phyloP scores from a whole-genome alignment of 495 filamentous ascomycete genomes.

The Bacidia rubella region DNA sequence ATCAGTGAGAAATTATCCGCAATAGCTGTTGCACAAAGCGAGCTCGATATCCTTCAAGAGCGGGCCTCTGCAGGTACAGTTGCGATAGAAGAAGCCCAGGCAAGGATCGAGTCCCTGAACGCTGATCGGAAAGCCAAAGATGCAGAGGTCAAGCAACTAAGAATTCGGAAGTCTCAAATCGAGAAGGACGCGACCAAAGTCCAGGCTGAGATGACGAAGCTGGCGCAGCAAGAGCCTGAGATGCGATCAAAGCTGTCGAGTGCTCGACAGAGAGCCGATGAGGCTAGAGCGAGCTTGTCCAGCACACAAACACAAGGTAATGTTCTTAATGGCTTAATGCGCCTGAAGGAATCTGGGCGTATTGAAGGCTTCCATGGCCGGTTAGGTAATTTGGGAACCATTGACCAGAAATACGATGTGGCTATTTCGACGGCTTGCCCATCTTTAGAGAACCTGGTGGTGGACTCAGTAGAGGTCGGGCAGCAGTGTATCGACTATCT shows the following conservation, averaged over 20 bases:
- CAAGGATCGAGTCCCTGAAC: slow-evolving; percentile 60
- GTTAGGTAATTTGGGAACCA: slow-evolving; percentile 88
- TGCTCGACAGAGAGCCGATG: slow-evolving; percentile 84
- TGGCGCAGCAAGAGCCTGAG: slow-evolving; percentile 63
- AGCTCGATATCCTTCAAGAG: slow-evolving; percentile 81
- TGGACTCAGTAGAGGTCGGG: slow-evolving; percentile 85
- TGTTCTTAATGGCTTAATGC: slow-evolving; percentile 80
- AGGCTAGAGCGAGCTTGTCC: slow-evolving; percentile 78
- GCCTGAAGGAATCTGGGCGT: slow-evolving; percentile 87
- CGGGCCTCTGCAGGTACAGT: slow-evolving; percentile 74
- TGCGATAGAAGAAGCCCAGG: slow-evolving; percentile 69
- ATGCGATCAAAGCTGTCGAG: slow-evolving; percentile 69
- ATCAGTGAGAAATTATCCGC: slow-evolving; percentile 90
- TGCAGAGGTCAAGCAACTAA: slow-evolving; percentile 60
- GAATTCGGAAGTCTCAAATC: slow-evolving; percentile 52
- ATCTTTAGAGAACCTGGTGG: slow-evolving; percentile 84
- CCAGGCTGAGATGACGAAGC: slow-evolving; percentile 55
- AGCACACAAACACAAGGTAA: slow-evolving; percentile 86
- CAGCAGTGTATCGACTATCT: slow-evolving; percentile 97
- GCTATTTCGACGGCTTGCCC: slow-evolving; percentile 95
- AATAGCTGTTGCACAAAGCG: slow-evolving; percentile 86
- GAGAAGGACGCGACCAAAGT: slow-evolving; percentile 62
- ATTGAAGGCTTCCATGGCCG: slow-evolving; percentile 95
- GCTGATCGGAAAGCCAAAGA: slow-evolving; percentile 55
- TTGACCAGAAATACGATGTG: slow-evolving; percentile 87